Base-by-base conservation (phyloP, 1,284 basidiomycete species). In the Afroboletus lepidellus region DNA sequence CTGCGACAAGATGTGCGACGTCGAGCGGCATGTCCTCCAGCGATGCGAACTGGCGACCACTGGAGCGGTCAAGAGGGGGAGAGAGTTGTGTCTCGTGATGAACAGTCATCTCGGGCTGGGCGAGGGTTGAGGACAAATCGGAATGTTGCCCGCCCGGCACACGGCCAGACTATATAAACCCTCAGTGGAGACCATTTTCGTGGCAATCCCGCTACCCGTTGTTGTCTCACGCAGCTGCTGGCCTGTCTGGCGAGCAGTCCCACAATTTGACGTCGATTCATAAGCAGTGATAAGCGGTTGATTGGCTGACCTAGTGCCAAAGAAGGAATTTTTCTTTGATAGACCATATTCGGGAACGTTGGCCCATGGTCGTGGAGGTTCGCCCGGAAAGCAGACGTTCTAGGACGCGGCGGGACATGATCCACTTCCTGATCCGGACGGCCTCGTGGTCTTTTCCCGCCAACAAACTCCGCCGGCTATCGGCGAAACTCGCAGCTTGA, bases 21-120 rank as follows among this genome's bases (percentile, higher is more conserved):
- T 57, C 49, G 21, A 48, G 46, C 2, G 46, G 50, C n/a, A 52
- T 46, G 27, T 15, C 24, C 44, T 56, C 55, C 27, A 51, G 25
- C 25, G 36, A 33, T 39, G n/a, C 33, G 21, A 18, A 30, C 18
- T 23, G 47, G 20, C 47, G 36, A 30, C n/a, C 16, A 13, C 41
- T 29, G 30, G 29, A 30, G 5, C 12, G 11, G 11, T 44, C 20
- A 32, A 5, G 16, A 29, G 15, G 39, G 24, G 41, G 15, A 9
- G 32, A 21, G 18, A 32, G 32, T n/a, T 18, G 30, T 34, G 5
- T 20, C 21, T 25, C 25, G 39, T 16, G 29, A 21, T 15, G 16
- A 18, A 27, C 12, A 9, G 20, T 12, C 54, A 41, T 48, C 30
- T 29, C 20, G 8, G 29, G 23, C 20, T n/a, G 33, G 18, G 9